phyloP scores from a whole-genome alignment of 345 rosid species.

The Rhizophora apiculata region DNA sequence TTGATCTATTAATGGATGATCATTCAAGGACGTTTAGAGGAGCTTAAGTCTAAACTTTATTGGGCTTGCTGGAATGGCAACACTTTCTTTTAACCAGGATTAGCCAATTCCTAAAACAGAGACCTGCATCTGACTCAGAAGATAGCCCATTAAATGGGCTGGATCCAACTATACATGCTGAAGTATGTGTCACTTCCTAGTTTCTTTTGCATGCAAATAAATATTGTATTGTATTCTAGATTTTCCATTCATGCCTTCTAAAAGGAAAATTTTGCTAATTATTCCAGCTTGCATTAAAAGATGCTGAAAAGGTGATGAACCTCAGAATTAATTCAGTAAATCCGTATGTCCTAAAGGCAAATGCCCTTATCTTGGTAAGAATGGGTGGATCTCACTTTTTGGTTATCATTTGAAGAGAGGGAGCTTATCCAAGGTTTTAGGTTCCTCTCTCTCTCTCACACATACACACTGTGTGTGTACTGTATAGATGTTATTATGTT shows the following conservation, averaged over 20 bases:
- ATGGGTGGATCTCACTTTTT: not conserved
- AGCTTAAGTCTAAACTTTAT: slow-evolving; percentile 8
- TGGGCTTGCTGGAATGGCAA: slow-evolving; percentile 18
- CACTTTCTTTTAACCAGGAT: slow-evolving; percentile 46
- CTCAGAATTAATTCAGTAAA: slow-evolving; percentile 50
- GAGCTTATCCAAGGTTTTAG: slow-evolving; percentile 5
- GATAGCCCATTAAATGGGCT: slow-evolving; percentile 68
- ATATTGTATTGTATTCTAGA: not conserved
- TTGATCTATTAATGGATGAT: slow-evolving; percentile 1
- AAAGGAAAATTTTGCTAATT: not conserved
- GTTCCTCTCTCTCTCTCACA: slow-evolving; percentile 3
- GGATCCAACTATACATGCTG: slow-evolving; percentile 91
- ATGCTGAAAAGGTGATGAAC: slow-evolving; percentile 75
- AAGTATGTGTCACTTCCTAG: slow-evolving; percentile 47
- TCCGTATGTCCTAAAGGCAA: slow-evolving; percentile 60
- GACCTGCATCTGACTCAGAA: slow-evolving; percentile 75
- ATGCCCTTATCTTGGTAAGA: slow-evolving; percentile 74
- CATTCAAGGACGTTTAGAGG: slow-evolving; percentile 10
- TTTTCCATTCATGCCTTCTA: not conserved
- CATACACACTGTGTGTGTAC: not conserved
- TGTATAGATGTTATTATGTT: not conserved
- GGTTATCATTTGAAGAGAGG: not conserved
- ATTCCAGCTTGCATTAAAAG: slow-evolving; percentile 85
- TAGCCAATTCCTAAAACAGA: slow-evolving; percentile 67
- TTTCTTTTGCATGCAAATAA: not conserved